Evolutionary conservation across 78 protist species (phyloP).

Genomic region (Bigelowiella natans): DNA sequence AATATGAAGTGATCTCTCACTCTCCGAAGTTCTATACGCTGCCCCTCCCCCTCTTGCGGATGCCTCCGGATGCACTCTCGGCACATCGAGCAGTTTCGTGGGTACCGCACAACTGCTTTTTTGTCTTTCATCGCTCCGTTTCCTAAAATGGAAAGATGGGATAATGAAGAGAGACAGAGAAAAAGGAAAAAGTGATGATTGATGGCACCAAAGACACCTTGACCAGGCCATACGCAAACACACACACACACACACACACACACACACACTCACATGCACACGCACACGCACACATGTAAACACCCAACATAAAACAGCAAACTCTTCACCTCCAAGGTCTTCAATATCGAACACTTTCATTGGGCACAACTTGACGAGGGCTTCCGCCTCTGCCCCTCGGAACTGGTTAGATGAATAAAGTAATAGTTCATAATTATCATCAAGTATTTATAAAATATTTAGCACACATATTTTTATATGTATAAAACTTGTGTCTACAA

Average conservation of each 20-base stretch:
- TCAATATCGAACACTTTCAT: slow-evolving; percentile 76
- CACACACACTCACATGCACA: neutral
- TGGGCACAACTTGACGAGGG: slow-evolving; percentile 50
- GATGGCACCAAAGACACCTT: neutral
- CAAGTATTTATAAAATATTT: neutral
- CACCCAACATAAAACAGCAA: slow-evolving; percentile 24
- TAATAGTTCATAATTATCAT: neutral
- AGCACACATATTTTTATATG: neutral
- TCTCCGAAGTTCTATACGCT: slow-evolving; percentile 25
- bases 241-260: slow-evolving; percentile 48
- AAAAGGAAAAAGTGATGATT: neutral
- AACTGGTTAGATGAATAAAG: neutral
- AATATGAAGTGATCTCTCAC: slow-evolving; percentile 74
- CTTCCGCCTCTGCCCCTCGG: slow-evolving; percentile 52
- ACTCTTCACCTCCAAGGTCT: slow-evolving; percentile 19
- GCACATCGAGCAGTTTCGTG: slow-evolving; percentile 22
- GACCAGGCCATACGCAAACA: slow-evolving; percentile 48
- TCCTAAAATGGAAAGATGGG: neutral
- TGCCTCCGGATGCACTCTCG: neutral
- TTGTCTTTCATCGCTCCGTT: neutral
- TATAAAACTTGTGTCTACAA: neutral
- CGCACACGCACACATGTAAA: slow-evolving; percentile 73
- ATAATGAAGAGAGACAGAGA: neutral
- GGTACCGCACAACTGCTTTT: neutral
- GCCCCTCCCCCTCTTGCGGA: neutral